A percentile compares a stretch with the other conserved stretches of the same genome.
phyloP scores from a whole-genome alignment of 108 stramenopile species.

The Cyclotella kingstonii region DNA sequence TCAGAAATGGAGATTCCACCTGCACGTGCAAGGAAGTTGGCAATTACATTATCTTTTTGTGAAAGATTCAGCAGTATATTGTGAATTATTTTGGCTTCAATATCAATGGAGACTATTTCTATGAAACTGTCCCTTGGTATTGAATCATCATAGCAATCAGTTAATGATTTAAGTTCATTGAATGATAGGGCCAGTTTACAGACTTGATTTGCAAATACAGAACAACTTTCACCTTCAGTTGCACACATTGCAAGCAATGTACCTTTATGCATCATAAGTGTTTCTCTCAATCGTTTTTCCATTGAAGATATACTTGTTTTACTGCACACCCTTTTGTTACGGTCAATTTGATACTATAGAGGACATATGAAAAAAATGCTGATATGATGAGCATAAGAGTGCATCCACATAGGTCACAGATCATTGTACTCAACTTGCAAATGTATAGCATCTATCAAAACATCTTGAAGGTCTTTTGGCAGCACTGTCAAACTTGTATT shows the following conservation, averaged over 20 bases:
- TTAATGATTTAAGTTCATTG: background rate
- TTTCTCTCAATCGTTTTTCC: constrained; percentile 9
- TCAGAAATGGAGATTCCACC: background rate
- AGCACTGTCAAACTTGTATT: constrained; percentile 23
- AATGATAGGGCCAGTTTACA: background rate
- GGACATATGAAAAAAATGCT: background rate
- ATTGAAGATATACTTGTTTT: background rate
- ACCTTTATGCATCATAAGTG: background rate
- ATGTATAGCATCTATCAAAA: constrained; percentile 56
- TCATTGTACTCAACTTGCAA: constrained; percentile 41
- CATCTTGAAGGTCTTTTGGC: constrained; percentile 52
- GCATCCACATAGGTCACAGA: constrained; percentile 35
- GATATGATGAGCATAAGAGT: constrained; percentile 5
- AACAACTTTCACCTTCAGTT: constrained; percentile 2
- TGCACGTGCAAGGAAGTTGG: background rate
- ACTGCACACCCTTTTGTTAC: background rate
- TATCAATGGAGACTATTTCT: constrained; percentile 21
- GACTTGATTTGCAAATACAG: constrained; percentile 1
- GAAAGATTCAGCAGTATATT: constrained; percentile 11
- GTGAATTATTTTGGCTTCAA: constrained; percentile 23
- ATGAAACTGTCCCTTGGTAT: constrained; percentile 1
- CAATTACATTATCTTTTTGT: background rate
- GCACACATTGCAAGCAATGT: constrained; percentile 9
- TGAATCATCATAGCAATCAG: background rate
- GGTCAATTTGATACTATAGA: constrained; percentile 11